Evolutionary conservation across 768 basidiomycete genomes (phyloP).

Genomic region (Infundibulicybe gibba): DNA sequence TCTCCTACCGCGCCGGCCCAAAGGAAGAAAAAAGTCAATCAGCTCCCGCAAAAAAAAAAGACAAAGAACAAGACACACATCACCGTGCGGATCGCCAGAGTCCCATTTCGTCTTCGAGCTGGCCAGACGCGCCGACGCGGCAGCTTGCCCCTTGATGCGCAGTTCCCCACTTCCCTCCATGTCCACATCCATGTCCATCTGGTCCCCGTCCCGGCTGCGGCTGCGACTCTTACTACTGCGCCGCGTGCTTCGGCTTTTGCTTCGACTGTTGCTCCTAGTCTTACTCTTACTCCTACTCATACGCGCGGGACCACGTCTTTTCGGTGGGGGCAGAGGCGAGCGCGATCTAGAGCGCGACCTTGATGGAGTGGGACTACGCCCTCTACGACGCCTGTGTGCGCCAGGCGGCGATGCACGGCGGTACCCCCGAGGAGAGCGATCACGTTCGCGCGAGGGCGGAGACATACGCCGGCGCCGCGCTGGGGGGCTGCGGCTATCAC

Average conservation of each 20-base stretch:
- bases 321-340: slow-evolving; percentile 26
- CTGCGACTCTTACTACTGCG: slow-evolving; percentile 22
- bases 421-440: slow-evolving; percentile 21
- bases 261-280: slow-evolving; percentile 15
- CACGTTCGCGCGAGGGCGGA: slow-evolving; percentile 25
- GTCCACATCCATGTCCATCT: slow-evolving; percentile 33
- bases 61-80: slow-evolving; percentile 18
- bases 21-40: slow-evolving; percentile 9
- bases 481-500: slow-evolving; percentile 57
- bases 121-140: slow-evolving; percentile 16
- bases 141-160: slow-evolving; percentile 75
- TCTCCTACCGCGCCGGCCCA: slow-evolving; percentile 16
- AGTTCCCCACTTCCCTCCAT: slow-evolving; percentile 40
- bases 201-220: slow-evolving; percentile 13
- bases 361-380: slow-evolving; percentile 40
- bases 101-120: slow-evolving; percentile 41
- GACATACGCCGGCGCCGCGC: slow-evolving; percentile 41
- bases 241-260: slow-evolving; percentile 25
- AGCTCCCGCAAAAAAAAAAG: slow-evolving; percentile 11
- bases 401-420: slow-evolving; percentile 39
- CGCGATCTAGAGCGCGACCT: slow-evolving; percentile 31
- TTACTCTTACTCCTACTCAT: slow-evolving; percentile 9
- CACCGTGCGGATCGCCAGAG: slow-evolving; percentile 27
- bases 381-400: slow-evolving; percentile 32
- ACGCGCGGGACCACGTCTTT: slow-evolving; percentile 11